Base-by-base conservation (phyloP, 2,329 filamentous ascomycete species). In the Xylaria sp. region DNA sequence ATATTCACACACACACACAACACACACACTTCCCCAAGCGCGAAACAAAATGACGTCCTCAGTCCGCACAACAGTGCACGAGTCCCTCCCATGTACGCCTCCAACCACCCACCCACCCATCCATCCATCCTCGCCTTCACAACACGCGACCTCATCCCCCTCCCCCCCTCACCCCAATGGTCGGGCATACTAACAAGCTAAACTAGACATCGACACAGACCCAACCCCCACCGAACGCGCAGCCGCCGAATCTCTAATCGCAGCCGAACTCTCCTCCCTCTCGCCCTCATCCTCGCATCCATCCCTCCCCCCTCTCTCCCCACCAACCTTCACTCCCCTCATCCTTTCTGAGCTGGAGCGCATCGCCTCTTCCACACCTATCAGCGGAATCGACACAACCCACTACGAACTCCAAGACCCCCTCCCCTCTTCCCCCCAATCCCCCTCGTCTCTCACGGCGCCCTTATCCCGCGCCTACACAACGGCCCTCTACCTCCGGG, bases 331-430 rank as follows among this genome's bases (percentile, higher is more conserved):
- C 81, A 88, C 91, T 5, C 85, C 88, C 4, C 79, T 90, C n/a
- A 83, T 97, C 45, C 76, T 86, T 72, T 78, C 86, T 73, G 93
- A 97, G 76, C 85, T 95, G 70, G 81, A 83, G 23, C 91, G 93
- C 72, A 84, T 94, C 67, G 48, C 66, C 12, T 83, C 87, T 52
- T 83, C 86, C 65, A n/a, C 86, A 90, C 1, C 81, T 92, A 64
- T 78, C 80, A 0, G 89, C 88, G n/a, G n/a, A 62, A 89, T 97
- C 74, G 92, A 97, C 79, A 84, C 93, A 20, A 83, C 87, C 50
- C 93, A 94, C 73, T 98, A 98, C 86, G 93, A 97, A 81, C 88
- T 90, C 2, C 88, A 89, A 60, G 87, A 92, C 23, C 81, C 87
- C 39, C 85, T 81, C 46, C 76, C 80, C 63, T 79, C 82, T 4